Conservation (phyloP, 306 rosid genomes). For the Glycine latifolia region DNA sequence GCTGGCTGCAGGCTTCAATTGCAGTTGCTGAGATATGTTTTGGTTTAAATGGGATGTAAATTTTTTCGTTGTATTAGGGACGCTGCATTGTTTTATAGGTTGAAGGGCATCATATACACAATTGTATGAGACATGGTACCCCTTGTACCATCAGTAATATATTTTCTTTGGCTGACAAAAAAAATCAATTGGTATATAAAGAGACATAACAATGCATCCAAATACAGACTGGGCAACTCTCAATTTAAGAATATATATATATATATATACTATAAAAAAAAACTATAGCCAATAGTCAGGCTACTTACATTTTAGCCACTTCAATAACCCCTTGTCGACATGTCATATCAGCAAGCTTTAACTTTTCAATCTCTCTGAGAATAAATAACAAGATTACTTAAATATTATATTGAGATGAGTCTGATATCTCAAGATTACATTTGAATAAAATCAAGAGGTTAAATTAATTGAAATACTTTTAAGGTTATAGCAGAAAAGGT, state of each 20-base stretch:
- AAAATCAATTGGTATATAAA: background rate
- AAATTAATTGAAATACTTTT: background rate
- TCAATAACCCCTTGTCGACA: slow-evolving; percentile 96
- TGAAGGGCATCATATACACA: no score
- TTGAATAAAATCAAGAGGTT: background rate
- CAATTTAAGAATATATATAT: background rate
- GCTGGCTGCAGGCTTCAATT: no score
- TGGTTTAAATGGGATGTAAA: no score
- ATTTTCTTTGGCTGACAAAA: no score
- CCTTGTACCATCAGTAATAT: no score
- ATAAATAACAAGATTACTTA: slow-evolving; percentile 32
- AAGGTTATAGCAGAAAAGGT: background rate
- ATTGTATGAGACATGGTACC: no score
- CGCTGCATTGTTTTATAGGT: no score
- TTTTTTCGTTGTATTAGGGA: no score
- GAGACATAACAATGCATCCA: background rate
- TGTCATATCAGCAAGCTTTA: slow-evolving; percentile 90
- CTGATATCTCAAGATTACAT: slow-evolving; percentile 10
- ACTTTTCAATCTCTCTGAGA: slow-evolving; percentile 94
- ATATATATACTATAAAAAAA: background rate
- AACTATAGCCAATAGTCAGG: slow-evolving; percentile 14
- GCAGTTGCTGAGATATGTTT: no score
- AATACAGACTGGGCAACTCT: slow-evolving; percentile 9
- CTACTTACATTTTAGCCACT: slow-evolving; percentile 96
- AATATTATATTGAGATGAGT: slow-evolving; percentile 8